These are phyloP conservation scores for Colletotrichum sp. DNA, from an alignment of 2,329 filamentous ascomycete species.

Conservation along the genomic window DNA sequence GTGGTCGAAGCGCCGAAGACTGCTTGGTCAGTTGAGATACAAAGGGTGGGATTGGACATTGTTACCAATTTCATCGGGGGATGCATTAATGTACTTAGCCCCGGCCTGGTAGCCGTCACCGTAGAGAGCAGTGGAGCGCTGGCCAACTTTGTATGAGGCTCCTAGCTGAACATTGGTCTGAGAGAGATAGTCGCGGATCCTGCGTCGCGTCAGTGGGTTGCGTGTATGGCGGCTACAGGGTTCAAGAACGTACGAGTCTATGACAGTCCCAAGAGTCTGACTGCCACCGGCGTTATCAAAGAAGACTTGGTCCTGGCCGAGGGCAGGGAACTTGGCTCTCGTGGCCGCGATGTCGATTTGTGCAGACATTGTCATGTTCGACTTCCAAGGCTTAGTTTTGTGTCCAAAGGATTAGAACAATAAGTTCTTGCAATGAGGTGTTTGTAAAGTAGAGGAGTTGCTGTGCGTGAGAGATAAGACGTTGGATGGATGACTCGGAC, in stretches of 20 bases:
- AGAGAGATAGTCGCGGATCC: constrained; percentile 69
- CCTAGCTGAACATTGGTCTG: constrained; percentile 78
- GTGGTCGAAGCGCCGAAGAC: constrained; percentile 78
- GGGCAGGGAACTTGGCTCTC: constrained; percentile 70
- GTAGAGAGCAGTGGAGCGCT: constrained; percentile 64
- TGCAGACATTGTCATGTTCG: not conserved
- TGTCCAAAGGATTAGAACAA: not conserved
- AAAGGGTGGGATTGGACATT: not conserved
- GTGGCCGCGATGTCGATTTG: constrained; percentile 53
- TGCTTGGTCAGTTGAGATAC: constrained; percentile 27
- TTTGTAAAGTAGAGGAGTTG: not conserved
- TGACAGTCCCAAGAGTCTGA: constrained; percentile 70
- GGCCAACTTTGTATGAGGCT: constrained; percentile 68
- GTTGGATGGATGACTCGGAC: not conserved
- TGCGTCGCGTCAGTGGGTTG: constrained; percentile 29
- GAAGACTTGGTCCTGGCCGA: constrained; percentile 70
- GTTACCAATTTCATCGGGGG: constrained; percentile 66
- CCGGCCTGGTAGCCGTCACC: constrained; percentile 65
- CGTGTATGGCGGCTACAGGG: not conserved
- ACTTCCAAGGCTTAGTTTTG: not conserved
- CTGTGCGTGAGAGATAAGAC: not conserved
- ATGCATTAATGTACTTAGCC: constrained; percentile 74
- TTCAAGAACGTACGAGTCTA: constrained; percentile 59
- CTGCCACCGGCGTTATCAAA: constrained; percentile 82
- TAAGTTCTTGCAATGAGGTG: not conserved